Base-by-base conservation (phyloP, 192 early-diverging fungal genomes). In the Coemansia sp. region DNA sequence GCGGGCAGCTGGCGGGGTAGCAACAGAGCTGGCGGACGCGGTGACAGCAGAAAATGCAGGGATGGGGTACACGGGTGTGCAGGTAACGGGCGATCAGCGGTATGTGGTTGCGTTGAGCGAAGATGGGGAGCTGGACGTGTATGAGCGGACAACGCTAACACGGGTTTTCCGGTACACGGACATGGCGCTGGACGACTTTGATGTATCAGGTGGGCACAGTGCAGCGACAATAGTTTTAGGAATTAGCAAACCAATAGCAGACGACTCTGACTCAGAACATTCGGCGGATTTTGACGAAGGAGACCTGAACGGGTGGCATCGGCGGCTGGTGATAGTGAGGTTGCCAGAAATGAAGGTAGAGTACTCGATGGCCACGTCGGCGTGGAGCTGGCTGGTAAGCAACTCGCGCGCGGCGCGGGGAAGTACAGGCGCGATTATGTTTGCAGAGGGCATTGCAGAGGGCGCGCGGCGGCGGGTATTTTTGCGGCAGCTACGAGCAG, bases 81-180 rank as follows among this genome's bases (percentile, higher is more conserved):
- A 54, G 23, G 33, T 68, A 3, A 70, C 79, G 30, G 31, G 46
- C 3, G 74, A 76, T 39, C 60, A 65, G 20, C 70, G 68, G 20
- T 68, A 73, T 46, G 30, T 73, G 53, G 70, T 74, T 17, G 79
- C 79, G 7, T 68, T 76, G 5, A 70, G 68, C 42, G 56, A 57
- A 14, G 21, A 50, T 20, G 79, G 79, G 0, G 6, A 21, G 23
- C 51, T 82, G 61, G 74, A 76, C 46, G 68, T 82, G 0, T 77
- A 82, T 57, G 75, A 82, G 62, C 64, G 74, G 24, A 39, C 64
- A 11, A 82, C 74, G 8, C 57, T 82, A 53, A 82, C 80, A 9
- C 80, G 57, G 11, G 67, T 82, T 25, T 82, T 76, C 29, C 75
- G 80, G 4, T 74, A 77, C 39, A 23, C 51, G 10, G 68, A 64